Percentiles rank a stretch among this genome's conserved stretches.
These are phyloP conservation scores for Dalechampia spathulata DNA, from an alignment of 441 rosid genomes.

Conservation along the genomic window DNA sequence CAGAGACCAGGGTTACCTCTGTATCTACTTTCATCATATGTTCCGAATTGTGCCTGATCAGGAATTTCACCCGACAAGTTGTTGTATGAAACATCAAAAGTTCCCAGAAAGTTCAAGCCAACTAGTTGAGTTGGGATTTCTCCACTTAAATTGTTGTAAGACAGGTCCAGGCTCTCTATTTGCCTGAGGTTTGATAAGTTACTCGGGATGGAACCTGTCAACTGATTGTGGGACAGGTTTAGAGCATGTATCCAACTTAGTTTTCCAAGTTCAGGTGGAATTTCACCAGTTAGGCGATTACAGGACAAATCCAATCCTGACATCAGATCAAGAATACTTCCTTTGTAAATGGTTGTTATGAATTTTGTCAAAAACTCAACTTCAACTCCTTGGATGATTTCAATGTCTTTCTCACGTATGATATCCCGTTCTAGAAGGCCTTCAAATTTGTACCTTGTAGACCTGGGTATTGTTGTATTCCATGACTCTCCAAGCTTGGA, in stretches of 20 bases:
- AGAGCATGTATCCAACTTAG: neutral
- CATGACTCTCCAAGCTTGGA: too few relatives aligned
- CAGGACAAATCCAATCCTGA: conserved; percentile 4
- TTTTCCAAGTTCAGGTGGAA: conserved; percentile 3
- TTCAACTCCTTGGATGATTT: neutral
- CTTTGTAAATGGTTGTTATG: neutral
- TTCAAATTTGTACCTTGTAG: too few relatives aligned
- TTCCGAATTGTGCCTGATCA: too few relatives aligned
- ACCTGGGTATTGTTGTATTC: neutral
- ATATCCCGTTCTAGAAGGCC: neutral
- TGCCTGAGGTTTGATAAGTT: neutral
- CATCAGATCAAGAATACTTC: neutral
- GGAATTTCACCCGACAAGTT: too few relatives aligned
- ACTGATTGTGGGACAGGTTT: conserved; percentile 10
- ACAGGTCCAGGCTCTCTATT: conserved; percentile 19
- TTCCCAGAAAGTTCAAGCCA: neutral
- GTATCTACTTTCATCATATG: neutral
- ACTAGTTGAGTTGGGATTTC: neutral
- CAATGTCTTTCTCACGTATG: neutral
- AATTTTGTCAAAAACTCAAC: conserved; percentile 6
- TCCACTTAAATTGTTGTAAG: conserved; percentile 6
- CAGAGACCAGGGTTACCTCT: conserved; percentile 8
- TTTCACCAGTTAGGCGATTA: conserved; percentile 11
- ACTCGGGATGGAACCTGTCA: neutral
- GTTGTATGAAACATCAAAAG: conserved; percentile 14